Evolutionary conservation across 805 yeast species (phyloP).

Genomic region (Priceomyces carsonii): DNA sequence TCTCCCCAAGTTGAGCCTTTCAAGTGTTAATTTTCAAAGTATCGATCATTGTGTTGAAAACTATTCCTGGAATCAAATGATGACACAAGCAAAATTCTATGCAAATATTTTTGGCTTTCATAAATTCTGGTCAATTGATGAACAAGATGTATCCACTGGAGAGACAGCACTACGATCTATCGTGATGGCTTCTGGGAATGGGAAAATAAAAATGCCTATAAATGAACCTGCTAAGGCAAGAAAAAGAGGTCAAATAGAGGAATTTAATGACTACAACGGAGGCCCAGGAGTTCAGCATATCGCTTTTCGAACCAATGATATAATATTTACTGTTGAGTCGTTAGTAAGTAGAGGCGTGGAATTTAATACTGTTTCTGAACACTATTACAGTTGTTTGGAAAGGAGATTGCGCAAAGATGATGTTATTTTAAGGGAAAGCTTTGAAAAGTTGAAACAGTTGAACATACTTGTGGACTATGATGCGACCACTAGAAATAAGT

Average conservation of each 20-base stretch:
- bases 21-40: slow-evolving; percentile 37
- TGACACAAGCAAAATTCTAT: slow-evolving; percentile 57
- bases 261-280: slow-evolving; percentile 67
- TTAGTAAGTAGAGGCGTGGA: slow-evolving; percentile 66
- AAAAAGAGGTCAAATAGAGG: slow-evolving; percentile 77
- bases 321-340: slow-evolving; percentile 52
- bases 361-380: slow-evolving; percentile 60
- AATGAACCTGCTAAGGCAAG: slow-evolving; percentile 79
- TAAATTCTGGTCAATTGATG: slow-evolving; percentile 84
- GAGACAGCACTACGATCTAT: slow-evolving; percentile 69
- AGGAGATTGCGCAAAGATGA: slow-evolving; percentile 45
- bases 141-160: slow-evolving; percentile 67
- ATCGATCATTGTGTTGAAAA: slow-evolving; percentile 86
- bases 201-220: slow-evolving; percentile 73
- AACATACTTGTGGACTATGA: slow-evolving; percentile 78
- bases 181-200: slow-evolving; percentile 73
- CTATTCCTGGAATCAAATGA: slow-evolving; percentile 69
- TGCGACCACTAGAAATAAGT: slow-evolving; percentile 37
- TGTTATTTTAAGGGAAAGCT: slow-evolving; percentile 51
- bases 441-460: slow-evolving; percentile 48
- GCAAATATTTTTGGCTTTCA: slow-evolving; percentile 69
- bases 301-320: slow-evolving; percentile 66
- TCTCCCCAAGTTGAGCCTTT: slow-evolving; percentile 15
- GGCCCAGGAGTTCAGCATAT: slow-evolving; percentile 89
- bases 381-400: slow-evolving; percentile 56